These are phyloP conservation scores for Petrea volubilis DNA, from an alignment of 257 asterid species.

Conservation along the genomic window DNA sequence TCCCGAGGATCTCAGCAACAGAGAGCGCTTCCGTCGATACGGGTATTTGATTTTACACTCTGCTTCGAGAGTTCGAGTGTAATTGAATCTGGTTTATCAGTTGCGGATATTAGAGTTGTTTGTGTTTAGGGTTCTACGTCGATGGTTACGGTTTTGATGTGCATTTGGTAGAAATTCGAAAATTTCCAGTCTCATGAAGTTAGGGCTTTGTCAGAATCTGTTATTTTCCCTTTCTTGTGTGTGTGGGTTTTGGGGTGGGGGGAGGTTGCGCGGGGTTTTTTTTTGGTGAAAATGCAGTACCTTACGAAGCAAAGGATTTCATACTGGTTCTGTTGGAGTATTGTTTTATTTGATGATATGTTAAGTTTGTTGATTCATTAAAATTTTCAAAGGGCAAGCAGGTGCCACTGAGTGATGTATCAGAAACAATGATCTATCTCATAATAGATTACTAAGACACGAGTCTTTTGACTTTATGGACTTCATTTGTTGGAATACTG, in stretches of 20 bases:
- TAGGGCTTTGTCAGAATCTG: not conserved
- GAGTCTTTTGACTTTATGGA: not conserved
- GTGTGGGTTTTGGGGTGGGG: not conserved
- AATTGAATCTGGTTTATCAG: not conserved
- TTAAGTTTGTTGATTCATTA: not conserved
- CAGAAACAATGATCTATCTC: not conserved
- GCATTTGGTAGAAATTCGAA: conserved; percentile 9
- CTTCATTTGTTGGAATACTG: conserved; percentile 4
- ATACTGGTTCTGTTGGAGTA: not conserved
- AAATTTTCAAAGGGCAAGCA: not conserved
- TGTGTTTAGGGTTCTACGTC: not conserved
- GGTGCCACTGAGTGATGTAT: not conserved
- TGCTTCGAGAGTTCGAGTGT: not conserved
- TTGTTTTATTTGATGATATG: not conserved
- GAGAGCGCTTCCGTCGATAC: conserved; percentile 93
- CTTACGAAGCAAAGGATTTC: not conserved
- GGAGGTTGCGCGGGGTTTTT: too few relatives aligned
- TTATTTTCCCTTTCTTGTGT: not conserved
- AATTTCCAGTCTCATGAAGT: not conserved
- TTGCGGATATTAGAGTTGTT: not conserved
- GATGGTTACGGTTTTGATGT: not conserved
- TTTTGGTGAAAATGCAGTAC: not conserved
- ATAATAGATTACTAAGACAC: not conserved
- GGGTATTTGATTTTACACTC: conserved; percentile 47
- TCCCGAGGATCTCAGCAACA: conserved; percentile 72